A percentile compares a stretch with the other conserved stretches of the same genome.
Conservation (phyloP, 352 stramenopile species). For the Phytophthora boehmeriae region DNA sequence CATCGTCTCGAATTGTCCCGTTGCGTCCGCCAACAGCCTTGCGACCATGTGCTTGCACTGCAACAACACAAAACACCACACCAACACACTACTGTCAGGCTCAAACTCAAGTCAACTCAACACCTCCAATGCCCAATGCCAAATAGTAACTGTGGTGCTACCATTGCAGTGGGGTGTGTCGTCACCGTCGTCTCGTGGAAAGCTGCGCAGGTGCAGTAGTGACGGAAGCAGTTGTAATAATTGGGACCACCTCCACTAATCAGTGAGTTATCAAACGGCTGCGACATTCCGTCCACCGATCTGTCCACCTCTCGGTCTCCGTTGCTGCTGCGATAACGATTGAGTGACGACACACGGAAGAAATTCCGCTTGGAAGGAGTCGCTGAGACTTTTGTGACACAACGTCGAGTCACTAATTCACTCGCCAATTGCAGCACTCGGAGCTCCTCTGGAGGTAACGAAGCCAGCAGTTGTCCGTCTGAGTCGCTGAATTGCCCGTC, state of each 20-base stretch:
- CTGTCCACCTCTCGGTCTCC: conserved; percentile 12
- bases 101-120: not conserved
- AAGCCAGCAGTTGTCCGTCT: conserved; percentile 58
- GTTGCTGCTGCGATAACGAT: conserved; percentile 44
- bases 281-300: conserved; percentile 29
- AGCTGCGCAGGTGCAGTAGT: conserved; percentile 67
- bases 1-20: conserved; percentile 47
- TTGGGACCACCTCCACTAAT: conserved; percentile 48
- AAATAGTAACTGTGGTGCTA: conserved; percentile 14
- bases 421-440: conserved; percentile 60
- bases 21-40: conserved; percentile 61
- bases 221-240: conserved; percentile 78
- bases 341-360: conserved; percentile 75
- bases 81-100: not conserved
- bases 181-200: conserved; percentile 55
- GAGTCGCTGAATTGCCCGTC: conserved; percentile 32
- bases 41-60: conserved; percentile 83
- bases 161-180: conserved; percentile 55
- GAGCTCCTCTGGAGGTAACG: conserved; percentile 44
- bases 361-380: conserved; percentile 55
- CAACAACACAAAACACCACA: conserved; percentile 1
- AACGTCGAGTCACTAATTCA: conserved; percentile 48
- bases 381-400: conserved; percentile 55
- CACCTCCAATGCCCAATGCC: not conserved
- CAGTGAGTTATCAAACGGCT: conserved; percentile 52